Percentiles rank a stretch among this genome's conserved stretches.
These are phyloP conservation scores for Xylaria sp. DNA, from an alignment of 2,329 filamentous ascomycete genomes.

Conservation along the genomic window DNA sequence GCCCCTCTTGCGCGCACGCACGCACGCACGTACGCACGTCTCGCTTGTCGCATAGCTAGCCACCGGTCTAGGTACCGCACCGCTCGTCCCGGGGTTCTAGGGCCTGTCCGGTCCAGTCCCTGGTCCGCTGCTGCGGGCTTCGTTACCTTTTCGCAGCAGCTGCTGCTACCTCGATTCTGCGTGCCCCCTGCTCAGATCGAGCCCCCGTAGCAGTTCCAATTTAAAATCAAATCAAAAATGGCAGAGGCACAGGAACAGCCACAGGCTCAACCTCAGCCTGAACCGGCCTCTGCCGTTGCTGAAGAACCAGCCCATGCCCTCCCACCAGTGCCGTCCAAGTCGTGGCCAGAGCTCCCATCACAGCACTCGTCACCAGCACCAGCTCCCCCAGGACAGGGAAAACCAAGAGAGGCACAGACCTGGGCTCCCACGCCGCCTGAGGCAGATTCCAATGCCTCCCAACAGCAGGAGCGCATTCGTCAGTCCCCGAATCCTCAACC, in stretches of 20 bases:
- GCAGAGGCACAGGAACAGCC: slow-evolving; percentile 52
- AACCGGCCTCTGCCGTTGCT: slow-evolving; percentile 46
- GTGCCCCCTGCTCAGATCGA: slow-evolving; percentile 51
- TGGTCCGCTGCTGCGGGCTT: slow-evolving; percentile 50
- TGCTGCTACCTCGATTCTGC: slow-evolving; percentile 44
- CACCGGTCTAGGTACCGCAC: slow-evolving; percentile 42
- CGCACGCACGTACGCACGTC: slow-evolving; percentile 38
- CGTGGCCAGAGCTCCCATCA: slow-evolving; percentile 38
- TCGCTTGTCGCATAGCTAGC: slow-evolving; percentile 40
- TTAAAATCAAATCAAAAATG: slow-evolving; percentile 54
- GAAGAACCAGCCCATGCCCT: slow-evolving; percentile 49
- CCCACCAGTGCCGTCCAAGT: slow-evolving; percentile 40
- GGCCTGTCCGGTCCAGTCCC: slow-evolving; percentile 45
- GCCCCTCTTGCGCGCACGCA: slow-evolving; percentile 31
- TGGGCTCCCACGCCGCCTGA: slow-evolving; percentile 43
- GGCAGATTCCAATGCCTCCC: slow-evolving; percentile 44
- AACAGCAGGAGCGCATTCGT: slow-evolving; percentile 43
- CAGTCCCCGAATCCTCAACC: slow-evolving; percentile 41
- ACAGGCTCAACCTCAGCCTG: slow-evolving; percentile 52
- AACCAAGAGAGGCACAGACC: slow-evolving; percentile 45
- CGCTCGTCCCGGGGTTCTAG: slow-evolving; percentile 39
- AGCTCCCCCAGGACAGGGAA: slow-evolving; percentile 44
- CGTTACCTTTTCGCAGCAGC: slow-evolving; percentile 49
- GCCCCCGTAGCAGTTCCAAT: slow-evolving; percentile 51
- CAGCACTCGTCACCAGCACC: slow-evolving; percentile 46